Base-by-base conservation (phyloP, 768 basidiomycete genomes). In the Suillus weaverae region DNA sequence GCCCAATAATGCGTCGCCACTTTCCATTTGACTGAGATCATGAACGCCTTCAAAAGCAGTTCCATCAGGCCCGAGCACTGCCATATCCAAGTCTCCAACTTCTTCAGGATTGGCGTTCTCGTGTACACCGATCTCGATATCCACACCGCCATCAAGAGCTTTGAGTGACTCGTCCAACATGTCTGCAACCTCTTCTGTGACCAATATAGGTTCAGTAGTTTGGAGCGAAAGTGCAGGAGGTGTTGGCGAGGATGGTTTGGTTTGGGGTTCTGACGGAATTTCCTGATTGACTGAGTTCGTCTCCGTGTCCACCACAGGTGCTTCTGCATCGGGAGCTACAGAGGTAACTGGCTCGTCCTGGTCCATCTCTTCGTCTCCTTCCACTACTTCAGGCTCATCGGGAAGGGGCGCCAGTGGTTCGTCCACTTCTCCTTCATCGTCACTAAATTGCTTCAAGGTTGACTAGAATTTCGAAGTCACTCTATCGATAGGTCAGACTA, bases 341-440 rank as follows among this genome's bases (percentile, higher is more conserved):
- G 83, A 82, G 22, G 75, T 73, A 6, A 74, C 62, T 10, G 73
- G 70, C 66, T 90, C 90, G 62, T 91, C 91, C 66, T 86, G 84
- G 62, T 91, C 89, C 74, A 88, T 82, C 62, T 93, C 91, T 55
- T 92, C 91, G 64, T 87, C 84, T n/a, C 81, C 85, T 39, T 93
- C 92, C 0, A 85, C 87, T 9, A 85, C 85, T 73, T 94, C 92
- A 32, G 88, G 85, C 68, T 93, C 92, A 63, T 86, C 85, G 5
- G 91, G 92, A 50, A 94, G 80, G 20, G 92, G 92, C 1, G 87
- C 92, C 32, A 94, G 81, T 16, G 92, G 91, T 70, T 91, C 90
- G 69, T 94, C 91, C 0, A 80, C 85, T 67, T 87, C 89, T 60
- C 85, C 90, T 71, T 94, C 93, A 64, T 94, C 91, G 71, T 94